Percentiles rank a stretch among this genome's conserved stretches.
Conservation (phyloP, 2,329 filamentous ascomycete genomes). For the Ophiostoma ulmi region DNA sequence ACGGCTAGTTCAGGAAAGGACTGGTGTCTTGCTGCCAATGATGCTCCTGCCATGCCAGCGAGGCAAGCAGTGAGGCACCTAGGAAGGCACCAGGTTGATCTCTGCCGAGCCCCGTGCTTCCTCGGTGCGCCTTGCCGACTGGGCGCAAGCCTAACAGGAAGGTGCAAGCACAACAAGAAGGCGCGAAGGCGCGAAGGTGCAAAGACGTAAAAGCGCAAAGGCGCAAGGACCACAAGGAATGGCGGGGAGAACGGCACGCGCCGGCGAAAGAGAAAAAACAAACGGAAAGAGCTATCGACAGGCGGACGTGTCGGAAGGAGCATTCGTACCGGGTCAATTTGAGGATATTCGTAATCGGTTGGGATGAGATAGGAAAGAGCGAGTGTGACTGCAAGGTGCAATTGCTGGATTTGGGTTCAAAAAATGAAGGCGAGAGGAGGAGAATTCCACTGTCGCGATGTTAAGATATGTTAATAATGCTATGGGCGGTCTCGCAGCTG, state of each 20-base stretch:
- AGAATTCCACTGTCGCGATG: not conserved
- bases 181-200: not conserved
- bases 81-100: not conserved
- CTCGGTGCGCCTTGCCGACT: not conserved
- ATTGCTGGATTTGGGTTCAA: not conserved
- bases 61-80: not conserved
- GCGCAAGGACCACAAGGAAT: not conserved
- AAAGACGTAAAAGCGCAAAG: not conserved
- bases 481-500: not conserved
- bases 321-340: not conserved
- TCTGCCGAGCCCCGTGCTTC: not conserved
- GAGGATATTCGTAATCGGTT: not conserved
- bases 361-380: not conserved
- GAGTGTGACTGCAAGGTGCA: not conserved
- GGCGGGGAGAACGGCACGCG: slow-evolving; percentile 5
- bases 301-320: not conserved
- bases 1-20: not conserved
- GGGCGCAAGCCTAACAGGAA: not conserved
- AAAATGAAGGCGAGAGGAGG: not conserved
- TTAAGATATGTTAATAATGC: not conserved
- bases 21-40: not conserved
- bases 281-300: not conserved
- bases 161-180: not conserved
- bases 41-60: not conserved
- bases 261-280: not conserved